Evolutionary conservation across 352 stramenopile species (phyloP).

Genomic region (Globisporangium paddicum): DNA sequence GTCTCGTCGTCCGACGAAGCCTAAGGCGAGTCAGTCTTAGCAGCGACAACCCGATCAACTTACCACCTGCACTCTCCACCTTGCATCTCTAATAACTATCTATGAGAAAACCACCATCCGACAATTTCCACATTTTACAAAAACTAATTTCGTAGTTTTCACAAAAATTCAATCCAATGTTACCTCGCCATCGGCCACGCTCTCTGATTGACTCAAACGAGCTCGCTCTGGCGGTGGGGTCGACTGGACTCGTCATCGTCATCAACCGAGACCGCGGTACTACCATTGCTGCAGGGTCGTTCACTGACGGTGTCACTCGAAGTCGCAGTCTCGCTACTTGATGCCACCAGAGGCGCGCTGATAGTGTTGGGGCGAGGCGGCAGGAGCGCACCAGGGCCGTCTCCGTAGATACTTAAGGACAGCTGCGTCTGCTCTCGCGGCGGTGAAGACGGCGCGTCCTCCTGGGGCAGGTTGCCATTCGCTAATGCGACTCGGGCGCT

Average conservation of each 20-base stretch:
- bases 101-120: not conserved
- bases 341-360: not conserved
- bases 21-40: not conserved
- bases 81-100: not conserved
- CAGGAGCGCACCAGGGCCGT: constrained; percentile 5
- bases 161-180: not conserved
- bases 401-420: constrained; percentile 3
- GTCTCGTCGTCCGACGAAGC: constrained; percentile 28
- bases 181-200: not conserved
- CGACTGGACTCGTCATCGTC: constrained; percentile 3
- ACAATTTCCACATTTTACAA: too few species aligned
- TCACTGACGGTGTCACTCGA: not conserved
- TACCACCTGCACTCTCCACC: not conserved
- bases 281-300: not conserved
- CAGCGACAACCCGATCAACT: not conserved
- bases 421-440: not conserved
- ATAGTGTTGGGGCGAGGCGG: not conserved
- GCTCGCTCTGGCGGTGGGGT: constrained; percentile 9
- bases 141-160: not conserved
- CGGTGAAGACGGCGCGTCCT: not conserved
- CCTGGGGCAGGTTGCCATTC: not conserved
- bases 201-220: constrained; percentile 3
- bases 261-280: not conserved
- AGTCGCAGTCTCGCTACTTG: not conserved
- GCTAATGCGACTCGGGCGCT: not conserved